Evolutionary conservation across 2,329 filamentous ascomycete genomes (phyloP).

Genomic region (Fusarium miscanthi): DNA sequence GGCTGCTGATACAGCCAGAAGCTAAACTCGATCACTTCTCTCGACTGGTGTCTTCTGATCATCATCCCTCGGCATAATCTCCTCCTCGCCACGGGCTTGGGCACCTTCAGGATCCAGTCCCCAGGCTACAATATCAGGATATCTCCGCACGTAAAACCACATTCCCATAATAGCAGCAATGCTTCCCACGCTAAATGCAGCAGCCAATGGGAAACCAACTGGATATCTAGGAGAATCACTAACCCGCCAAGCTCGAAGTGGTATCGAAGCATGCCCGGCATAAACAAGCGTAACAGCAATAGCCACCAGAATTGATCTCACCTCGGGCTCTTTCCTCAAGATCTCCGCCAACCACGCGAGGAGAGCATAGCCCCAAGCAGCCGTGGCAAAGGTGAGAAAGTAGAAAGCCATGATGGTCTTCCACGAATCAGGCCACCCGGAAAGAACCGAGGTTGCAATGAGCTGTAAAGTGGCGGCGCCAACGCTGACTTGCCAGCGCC

Average conservation of each 20-base stretch:
- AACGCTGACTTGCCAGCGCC: slow-evolving; percentile 64
- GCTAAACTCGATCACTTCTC: not conserved
- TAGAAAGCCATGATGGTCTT: slow-evolving; percentile 49
- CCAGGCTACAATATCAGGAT: slow-evolving; percentile 24
- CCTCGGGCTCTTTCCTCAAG: slow-evolving; percentile 47
- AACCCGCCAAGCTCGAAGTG: slow-evolving; percentile 37
- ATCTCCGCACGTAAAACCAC: slow-evolving; percentile 30
- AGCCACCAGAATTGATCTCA: slow-evolving; percentile 37
- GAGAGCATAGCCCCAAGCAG: slow-evolving; percentile 47
- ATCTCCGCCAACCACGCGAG: slow-evolving; percentile 48
- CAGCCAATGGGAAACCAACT: slow-evolving; percentile 31
- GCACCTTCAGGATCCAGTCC: slow-evolving; percentile 24
- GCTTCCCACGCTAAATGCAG: slow-evolving; percentile 36
- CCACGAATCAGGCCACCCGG: slow-evolving; percentile 37
- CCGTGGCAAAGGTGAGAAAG: slow-evolving; percentile 51
- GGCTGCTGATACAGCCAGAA: not conserved
- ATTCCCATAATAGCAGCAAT: slow-evolving; percentile 35
- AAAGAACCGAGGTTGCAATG: slow-evolving; percentile 47
- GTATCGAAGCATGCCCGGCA: slow-evolving; percentile 38
- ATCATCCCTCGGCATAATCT: not conserved
- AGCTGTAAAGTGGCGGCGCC: slow-evolving; percentile 56
- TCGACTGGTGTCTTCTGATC: not conserved
- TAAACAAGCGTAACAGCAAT: slow-evolving; percentile 37
- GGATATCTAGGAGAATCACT: slow-evolving; percentile 38
- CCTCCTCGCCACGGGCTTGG: not conserved